These are phyloP conservation scores for Exophiala viscosa DNA, from an alignment of 2,329 filamentous ascomycete species.

Conservation along the genomic window DNA sequence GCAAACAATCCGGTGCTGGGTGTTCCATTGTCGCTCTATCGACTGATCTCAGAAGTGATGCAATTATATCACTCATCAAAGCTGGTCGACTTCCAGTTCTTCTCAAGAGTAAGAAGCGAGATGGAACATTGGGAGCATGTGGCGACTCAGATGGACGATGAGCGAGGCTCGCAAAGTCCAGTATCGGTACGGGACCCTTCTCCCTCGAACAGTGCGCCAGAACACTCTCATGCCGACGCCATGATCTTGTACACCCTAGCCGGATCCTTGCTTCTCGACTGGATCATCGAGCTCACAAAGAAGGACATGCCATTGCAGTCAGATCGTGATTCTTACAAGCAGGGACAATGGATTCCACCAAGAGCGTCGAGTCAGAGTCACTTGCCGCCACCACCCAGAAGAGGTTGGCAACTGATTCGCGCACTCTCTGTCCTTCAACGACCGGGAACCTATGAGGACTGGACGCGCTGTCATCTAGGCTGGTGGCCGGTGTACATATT, in stretches of 20 bases:
- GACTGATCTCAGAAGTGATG: neutral
- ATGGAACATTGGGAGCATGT: conserved; percentile 4
- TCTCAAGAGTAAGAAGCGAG: neutral
- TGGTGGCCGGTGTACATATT: conserved; percentile 1
- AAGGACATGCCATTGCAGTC: neutral
- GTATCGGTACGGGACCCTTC: neutral
- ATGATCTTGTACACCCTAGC: conserved; percentile 1
- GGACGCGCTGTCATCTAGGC: neutral
- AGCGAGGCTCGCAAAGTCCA: neutral
- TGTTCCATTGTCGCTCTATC: neutral
- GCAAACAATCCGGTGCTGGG: conserved; percentile 5
- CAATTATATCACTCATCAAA: neutral
- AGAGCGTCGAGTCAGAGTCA: too few species aligned
- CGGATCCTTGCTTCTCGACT: conserved; percentile 2
- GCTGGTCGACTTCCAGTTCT: neutral
- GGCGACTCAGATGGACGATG: neutral
- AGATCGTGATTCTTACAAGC: too few species aligned
- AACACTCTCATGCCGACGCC: neutral
- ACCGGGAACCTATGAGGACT: neutral
- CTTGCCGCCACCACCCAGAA: neutral
- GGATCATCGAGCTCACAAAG: neutral
- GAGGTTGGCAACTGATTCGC: conserved; percentile 1
- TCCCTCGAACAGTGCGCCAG: neutral
- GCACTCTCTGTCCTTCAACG: neutral
- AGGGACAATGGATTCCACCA: too few species aligned